Conservation (phyloP, 768 basidiomycete genomes). For the Hebeloma cylindrosporum region DNA sequence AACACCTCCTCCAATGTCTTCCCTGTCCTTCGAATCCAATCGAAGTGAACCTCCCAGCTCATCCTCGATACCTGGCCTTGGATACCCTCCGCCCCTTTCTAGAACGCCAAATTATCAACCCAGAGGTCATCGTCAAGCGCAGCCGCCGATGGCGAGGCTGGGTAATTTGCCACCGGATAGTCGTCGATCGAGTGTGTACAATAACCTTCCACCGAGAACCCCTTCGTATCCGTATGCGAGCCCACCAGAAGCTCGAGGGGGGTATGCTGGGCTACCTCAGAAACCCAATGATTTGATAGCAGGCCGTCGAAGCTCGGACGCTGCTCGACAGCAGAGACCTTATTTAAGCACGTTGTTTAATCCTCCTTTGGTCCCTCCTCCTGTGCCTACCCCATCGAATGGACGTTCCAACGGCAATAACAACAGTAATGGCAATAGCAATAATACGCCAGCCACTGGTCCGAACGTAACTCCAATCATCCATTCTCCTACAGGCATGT, state of each 20-base stretch:
- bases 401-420: neutral
- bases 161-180: neutral
- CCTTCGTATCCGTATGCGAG: conserved; percentile 3
- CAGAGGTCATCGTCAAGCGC: neutral
- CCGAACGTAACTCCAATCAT: conserved; percentile 14
- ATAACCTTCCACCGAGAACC: neutral
- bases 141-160: conserved; percentile 3
- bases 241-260: conserved; percentile 4
- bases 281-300: too few relatives aligned
- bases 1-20: conserved; percentile 19
- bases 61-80: too few relatives aligned
- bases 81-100: too few relatives aligned
- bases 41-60: neutral
- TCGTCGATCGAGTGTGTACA: conserved; percentile 8
- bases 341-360: neutral
- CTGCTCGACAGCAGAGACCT: neutral
- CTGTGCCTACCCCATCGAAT: neutral
- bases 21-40: conserved; percentile 15
- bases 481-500: conserved; percentile 16
- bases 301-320: neutral
- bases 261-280: conserved; percentile 6
- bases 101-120: too few relatives aligned
- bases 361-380: neutral
- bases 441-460: conserved; percentile 3
- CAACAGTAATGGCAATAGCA: neutral